These are phyloP conservation scores for Penicillium bialowiezense DNA, from an alignment of 495 filamentous ascomycete genomes.

Conservation along the genomic window DNA sequence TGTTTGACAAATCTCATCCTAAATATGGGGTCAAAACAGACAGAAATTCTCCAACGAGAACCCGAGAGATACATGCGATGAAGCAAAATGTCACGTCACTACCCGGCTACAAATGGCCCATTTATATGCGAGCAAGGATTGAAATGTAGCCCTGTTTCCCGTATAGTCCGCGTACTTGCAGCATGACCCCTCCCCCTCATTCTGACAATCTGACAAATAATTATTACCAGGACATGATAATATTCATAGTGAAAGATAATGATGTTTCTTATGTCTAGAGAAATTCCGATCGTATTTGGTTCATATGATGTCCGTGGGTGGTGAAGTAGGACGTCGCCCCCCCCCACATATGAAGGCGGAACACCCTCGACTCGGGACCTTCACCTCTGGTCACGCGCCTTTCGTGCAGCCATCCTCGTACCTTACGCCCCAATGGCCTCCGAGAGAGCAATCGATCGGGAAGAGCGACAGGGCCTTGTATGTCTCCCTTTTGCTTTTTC, in stretches of 20 bases:
- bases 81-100: no score
- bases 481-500: constrained; percentile 36
- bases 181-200: not conserved
- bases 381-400: constrained; percentile 45
- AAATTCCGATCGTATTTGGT: not conserved
- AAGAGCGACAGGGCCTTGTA: constrained; percentile 92
- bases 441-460: constrained; percentile 76
- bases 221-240: no score
- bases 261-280: not conserved
- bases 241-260: not conserved
- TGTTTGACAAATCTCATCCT: no score
- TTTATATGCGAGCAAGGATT: not conserved
- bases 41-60: no score
- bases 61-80: no score
- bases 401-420: constrained; percentile 81
- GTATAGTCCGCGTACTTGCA: constrained; percentile 6
- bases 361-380: constrained; percentile 21
- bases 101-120: no score
- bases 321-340: no score
- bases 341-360: constrained; percentile 23
- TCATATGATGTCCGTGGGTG: no score
- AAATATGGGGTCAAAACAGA: no score
- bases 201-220: not conserved
- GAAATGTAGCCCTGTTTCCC: not conserved
- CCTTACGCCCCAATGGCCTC: constrained; percentile 66